phyloP scores from a whole-genome alignment of 2,329 filamentous ascomycete genomes.

The Blumeriella jaapii region DNA sequence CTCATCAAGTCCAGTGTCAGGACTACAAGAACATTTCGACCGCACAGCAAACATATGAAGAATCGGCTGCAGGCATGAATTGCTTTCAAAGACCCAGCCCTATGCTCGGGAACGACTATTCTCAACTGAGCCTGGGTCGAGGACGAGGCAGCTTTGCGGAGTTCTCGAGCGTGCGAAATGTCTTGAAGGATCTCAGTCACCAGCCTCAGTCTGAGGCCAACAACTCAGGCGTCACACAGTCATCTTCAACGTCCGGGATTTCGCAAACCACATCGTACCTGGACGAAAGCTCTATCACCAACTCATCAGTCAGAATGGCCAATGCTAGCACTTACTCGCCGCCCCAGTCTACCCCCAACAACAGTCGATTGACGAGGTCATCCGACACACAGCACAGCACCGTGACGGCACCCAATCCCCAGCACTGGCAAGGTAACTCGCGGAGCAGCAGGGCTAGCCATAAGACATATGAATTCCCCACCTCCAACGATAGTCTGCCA shows the following conservation, averaged over 20 bases:
- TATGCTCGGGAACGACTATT: slow-evolving; percentile 18
- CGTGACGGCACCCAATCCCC: slow-evolving; percentile 1
- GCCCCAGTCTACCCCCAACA: slow-evolving; percentile 6
- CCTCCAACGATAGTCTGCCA: slow-evolving; percentile 14
- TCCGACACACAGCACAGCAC: background rate
- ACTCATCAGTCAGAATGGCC: slow-evolving; percentile 7
- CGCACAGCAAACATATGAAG: slow-evolving; percentile 11
- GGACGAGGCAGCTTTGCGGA: slow-evolving; percentile 17
- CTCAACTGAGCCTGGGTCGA: slow-evolving; percentile 11
- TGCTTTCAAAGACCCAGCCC: slow-evolving; percentile 11
- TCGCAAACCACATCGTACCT: slow-evolving; percentile 9
- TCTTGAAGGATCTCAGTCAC: slow-evolving; percentile 9
- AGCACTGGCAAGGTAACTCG: slow-evolving; percentile 11
- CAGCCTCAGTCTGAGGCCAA: slow-evolving; percentile 6
- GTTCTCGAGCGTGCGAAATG: slow-evolving; percentile 13
- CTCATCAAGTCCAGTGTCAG: slow-evolving; percentile 11
- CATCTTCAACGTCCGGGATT: slow-evolving; percentile 2
- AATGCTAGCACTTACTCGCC: slow-evolving; percentile 11
- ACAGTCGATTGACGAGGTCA: background rate
- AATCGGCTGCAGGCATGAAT: slow-evolving; percentile 9
- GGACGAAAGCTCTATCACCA: slow-evolving; percentile 3
- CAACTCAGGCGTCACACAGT: background rate
- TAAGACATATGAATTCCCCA: slow-evolving; percentile 3
- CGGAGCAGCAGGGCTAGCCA: slow-evolving; percentile 3
- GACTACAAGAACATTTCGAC: slow-evolving; percentile 2